A percentile compares a stretch with the other conserved stretches of the same genome.
Conservation (phyloP, 2,329 filamentous ascomycete genomes). For the Acarospora socialis region DNA sequence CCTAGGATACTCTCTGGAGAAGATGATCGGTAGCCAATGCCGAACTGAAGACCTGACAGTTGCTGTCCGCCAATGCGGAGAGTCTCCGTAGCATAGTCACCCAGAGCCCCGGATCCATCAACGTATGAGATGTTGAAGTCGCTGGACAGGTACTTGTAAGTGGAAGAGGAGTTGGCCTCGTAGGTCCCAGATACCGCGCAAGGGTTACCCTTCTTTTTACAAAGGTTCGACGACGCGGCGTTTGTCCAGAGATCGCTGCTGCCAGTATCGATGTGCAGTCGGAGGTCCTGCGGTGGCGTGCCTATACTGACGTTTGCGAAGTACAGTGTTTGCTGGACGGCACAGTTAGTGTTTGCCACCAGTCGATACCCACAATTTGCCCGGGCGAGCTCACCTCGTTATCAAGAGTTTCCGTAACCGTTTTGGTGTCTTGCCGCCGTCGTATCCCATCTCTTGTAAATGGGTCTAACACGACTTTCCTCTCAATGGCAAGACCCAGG, state of each 20-base stretch:
- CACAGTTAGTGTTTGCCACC: conserved; percentile 1
- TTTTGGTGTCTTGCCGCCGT: conserved; percentile 27
- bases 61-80: conserved; percentile 36
- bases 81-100: conserved; percentile 36
- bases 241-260: conserved; percentile 42
- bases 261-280: conserved; percentile 39
- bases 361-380: background rate
- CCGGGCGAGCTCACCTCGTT: conserved; percentile 32
- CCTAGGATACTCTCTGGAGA: conserved; percentile 63
- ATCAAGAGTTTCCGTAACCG: conserved; percentile 34
- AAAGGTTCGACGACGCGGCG: conserved; percentile 34
- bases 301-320: conserved; percentile 41
- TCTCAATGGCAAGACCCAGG: conserved; percentile 33
- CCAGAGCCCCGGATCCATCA: conserved; percentile 35
- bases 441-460: conserved; percentile 32
- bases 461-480: conserved; percentile 32
- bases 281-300: conserved; percentile 33
- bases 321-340: conserved; percentile 37
- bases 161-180: conserved; percentile 32
- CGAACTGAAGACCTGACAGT: conserved; percentile 42
- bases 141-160: conserved; percentile 36
- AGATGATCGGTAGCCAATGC: conserved; percentile 41
- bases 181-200: conserved; percentile 39
- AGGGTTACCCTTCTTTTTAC: conserved; percentile 24
- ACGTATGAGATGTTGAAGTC: conserved; percentile 39